Percentiles rank a stretch among this genome's conserved stretches.
Evolutionary conservation across 2,329 filamentous ascomycete genomes (phyloP).

Genomic region (Ophiostoma ips): DNA sequence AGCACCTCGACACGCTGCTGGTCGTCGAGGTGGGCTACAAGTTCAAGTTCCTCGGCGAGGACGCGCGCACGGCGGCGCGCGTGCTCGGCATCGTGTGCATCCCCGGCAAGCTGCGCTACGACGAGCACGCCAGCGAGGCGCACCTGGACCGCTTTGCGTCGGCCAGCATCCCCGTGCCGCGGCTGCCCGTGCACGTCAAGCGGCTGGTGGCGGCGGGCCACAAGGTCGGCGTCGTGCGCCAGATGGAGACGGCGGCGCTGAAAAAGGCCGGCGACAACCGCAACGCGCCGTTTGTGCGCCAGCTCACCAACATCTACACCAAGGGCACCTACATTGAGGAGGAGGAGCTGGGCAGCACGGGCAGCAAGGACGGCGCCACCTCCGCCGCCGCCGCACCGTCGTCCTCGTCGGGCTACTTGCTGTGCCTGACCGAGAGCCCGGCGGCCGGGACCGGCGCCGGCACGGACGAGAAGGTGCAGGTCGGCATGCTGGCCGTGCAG

Average conservation of each 20-base stretch:
- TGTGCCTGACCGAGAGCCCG: conserved; percentile 79
- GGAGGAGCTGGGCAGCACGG: conserved; percentile 54
- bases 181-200: conserved; percentile 86
- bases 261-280: conserved; percentile 93
- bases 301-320: conserved; percentile 92
- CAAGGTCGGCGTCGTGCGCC: conserved; percentile 90
- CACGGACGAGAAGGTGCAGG: conserved; percentile 83
- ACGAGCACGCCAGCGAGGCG: conserved; percentile 86
- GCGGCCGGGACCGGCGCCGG: conserved; percentile 53
- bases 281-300: conserved; percentile 80
- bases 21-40: conserved; percentile 97
- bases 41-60: conserved; percentile 92
- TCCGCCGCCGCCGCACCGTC: conserved; percentile 24
- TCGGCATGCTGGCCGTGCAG: conserved; percentile 87
- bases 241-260: conserved; percentile 86
- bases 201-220: conserved; percentile 81
- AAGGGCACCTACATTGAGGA: conserved; percentile 98
- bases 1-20: conserved; percentile 77
- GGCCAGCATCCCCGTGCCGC: conserved; percentile 85
- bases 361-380: conserved; percentile 23
- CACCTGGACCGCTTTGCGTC: conserved; percentile 87
- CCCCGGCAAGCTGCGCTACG: conserved; percentile 84
- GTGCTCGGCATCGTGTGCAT: conserved; percentile 93
- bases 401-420: conserved; percentile 57
- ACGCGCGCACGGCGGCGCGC: conserved; percentile 77